Evolutionary conservation across 2,329 filamentous ascomycete genomes (phyloP).

Genomic region (Pleomassaria siparia): DNA sequence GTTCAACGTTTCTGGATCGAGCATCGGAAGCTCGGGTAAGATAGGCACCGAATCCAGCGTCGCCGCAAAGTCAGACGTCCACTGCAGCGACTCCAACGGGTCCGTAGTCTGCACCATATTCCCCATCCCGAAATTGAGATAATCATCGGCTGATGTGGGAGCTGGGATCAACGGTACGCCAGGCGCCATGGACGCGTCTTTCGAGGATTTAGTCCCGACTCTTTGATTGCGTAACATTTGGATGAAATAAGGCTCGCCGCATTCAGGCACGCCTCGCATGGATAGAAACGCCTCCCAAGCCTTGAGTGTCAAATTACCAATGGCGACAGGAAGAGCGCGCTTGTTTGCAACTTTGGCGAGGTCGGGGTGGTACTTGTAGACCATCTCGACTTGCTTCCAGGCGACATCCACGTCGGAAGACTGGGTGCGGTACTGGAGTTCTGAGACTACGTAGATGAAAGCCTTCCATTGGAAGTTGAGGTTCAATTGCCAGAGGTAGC

Average conservation of each 20-base stretch:
- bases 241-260: slow-evolving; percentile 25
- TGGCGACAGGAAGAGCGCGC: slow-evolving; percentile 46
- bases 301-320: slow-evolving; percentile 47
- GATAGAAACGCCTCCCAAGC: slow-evolving; percentile 44
- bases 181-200: neutral
- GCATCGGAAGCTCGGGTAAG: slow-evolving; percentile 8
- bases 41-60: slow-evolving; percentile 8
- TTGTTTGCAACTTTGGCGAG: slow-evolving; percentile 40
- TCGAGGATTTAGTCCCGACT: neutral
- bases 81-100: slow-evolving; percentile 12
- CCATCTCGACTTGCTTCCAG: slow-evolving; percentile 50
- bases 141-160: neutral
- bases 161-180: neutral
- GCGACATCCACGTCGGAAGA: slow-evolving; percentile 33
- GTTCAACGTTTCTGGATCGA: slow-evolving; percentile 26
- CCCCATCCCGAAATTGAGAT: neutral
- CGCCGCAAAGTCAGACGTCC: slow-evolving; percentile 15
- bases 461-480: slow-evolving; percentile 56
- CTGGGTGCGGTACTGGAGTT: slow-evolving; percentile 29
- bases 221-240: slow-evolving; percentile 17
- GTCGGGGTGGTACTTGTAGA: slow-evolving; percentile 47
- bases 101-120: neutral
- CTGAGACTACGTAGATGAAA: slow-evolving; percentile 51
- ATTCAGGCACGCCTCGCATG: slow-evolving; percentile 9
- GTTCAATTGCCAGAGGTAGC: slow-evolving; percentile 51